A percentile compares a stretch with the other conserved stretches of the same genome.
Conservation (phyloP, 2,329 filamentous ascomycete genomes). For the Thermoascus crustaceus region DNA sequence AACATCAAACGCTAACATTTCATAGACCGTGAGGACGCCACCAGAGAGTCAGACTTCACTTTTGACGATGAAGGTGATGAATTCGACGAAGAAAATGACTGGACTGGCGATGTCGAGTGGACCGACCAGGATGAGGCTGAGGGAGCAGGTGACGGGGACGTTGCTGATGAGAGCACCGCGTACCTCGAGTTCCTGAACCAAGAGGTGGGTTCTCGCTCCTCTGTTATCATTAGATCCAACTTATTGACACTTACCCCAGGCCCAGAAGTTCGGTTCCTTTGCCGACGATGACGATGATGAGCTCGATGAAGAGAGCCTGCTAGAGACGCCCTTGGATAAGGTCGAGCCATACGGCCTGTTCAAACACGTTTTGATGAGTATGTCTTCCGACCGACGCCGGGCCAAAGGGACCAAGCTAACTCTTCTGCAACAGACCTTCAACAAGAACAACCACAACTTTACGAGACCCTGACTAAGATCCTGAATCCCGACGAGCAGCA, state of each 20-base stretch:
- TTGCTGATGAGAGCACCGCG: constrained; percentile 82
- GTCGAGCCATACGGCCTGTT: constrained; percentile 91
- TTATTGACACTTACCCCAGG: constrained; percentile 39
- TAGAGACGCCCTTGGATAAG: constrained; percentile 92
- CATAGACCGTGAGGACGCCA: constrained; percentile 77
- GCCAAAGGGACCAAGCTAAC: constrained; percentile 20
- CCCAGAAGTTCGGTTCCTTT: constrained; percentile 71
- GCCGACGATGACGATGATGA: constrained; percentile 73
- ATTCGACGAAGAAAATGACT: constrained; percentile 75
- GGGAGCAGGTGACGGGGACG: constrained; percentile 51
- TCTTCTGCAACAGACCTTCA: constrained; percentile 58
- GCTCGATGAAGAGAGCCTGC: constrained; percentile 80
- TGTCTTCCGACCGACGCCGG: constrained; percentile 30
- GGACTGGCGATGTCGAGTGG: constrained; percentile 68
- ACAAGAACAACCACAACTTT: constrained; percentile 83
- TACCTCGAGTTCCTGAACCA: constrained; percentile 95
- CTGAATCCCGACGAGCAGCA: constrained; percentile 73
- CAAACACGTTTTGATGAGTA: constrained; percentile 73
- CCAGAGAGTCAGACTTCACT: constrained; percentile 76
- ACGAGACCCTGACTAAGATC: constrained; percentile 68
- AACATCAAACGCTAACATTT: constrained; percentile 19
- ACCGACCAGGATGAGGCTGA: constrained; percentile 58
- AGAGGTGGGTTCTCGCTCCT: constrained; percentile 50
- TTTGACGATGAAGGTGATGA: constrained; percentile 65
- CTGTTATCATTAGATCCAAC: neutral